Percentiles rank a stretch among this genome's conserved stretches.
Evolutionary conservation across 1,139 yeast genomes (phyloP).

Genomic region (Geotrichum europaeum): DNA sequence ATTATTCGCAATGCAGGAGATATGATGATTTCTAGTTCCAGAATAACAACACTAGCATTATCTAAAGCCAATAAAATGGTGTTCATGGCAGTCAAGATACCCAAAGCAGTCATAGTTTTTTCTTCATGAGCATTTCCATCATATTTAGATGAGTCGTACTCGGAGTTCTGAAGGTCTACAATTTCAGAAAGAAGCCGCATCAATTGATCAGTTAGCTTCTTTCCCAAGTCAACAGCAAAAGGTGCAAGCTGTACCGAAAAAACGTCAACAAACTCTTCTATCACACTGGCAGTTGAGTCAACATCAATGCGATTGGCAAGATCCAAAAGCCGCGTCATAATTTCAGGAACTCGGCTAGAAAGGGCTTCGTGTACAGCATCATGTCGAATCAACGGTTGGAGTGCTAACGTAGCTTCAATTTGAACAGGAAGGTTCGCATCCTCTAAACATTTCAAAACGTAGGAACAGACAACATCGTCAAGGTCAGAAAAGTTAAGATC

Average conservation of each 20-base stretch:
- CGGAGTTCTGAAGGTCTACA: constrained; percentile 39
- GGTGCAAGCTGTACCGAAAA: constrained; percentile 88
- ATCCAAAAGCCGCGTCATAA: constrained; percentile 72
- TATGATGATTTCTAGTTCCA: constrained; percentile 63
- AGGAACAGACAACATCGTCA: constrained; percentile 48
- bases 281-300: constrained; percentile 80
- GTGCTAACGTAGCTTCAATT: constrained; percentile 76
- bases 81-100: constrained; percentile 78
- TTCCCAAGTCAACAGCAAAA: constrained; percentile 82
- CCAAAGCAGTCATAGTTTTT: constrained; percentile 82
- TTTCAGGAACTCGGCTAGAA: constrained; percentile 62
- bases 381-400: constrained; percentile 68
- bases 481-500: constrained; percentile 50
- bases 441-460: constrained; percentile 55
- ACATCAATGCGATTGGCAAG: constrained; percentile 79
- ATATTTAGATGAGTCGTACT: constrained; percentile 31
- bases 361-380: constrained; percentile 64
- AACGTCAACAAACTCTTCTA: constrained; percentile 92
- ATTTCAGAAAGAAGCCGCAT: constrained; percentile 66
- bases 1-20: constrained; percentile 68
- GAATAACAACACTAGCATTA: constrained; percentile 62
- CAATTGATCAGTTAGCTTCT: constrained; percentile 72
- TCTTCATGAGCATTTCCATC: constrained; percentile 52
- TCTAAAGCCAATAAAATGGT: constrained; percentile 83
- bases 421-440: constrained; percentile 64